These are phyloP conservation scores for Silene conica DNA, from an alignment of 148 eudicot species.

Conservation along the genomic window DNA sequence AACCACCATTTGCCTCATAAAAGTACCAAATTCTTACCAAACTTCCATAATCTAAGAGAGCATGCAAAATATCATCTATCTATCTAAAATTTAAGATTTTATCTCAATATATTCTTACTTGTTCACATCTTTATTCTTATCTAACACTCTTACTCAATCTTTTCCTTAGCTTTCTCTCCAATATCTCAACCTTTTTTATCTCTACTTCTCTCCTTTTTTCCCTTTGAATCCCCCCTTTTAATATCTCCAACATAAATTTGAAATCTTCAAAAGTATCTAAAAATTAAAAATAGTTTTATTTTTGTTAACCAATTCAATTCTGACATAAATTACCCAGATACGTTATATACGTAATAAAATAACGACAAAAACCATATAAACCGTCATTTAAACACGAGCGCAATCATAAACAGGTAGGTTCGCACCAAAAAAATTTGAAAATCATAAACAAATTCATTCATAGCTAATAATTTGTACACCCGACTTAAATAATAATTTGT, in stretches of 20 bases:
- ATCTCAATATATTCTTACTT: slow-evolving; percentile 16
- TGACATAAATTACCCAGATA: no score
- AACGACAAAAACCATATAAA: no score
- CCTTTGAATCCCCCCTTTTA: slow-evolving; percentile 27
- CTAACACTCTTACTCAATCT: slow-evolving; percentile 42
- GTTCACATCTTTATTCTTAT: slow-evolving; percentile 36
- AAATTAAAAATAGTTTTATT: no score
- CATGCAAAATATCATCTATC: slow-evolving; percentile 13
- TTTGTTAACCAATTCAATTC: no score
- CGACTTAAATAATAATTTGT: no score
- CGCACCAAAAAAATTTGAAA: no score
- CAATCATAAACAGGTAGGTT: no score
- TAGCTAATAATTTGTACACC: no score
- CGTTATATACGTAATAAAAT: no score
- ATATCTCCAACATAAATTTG: slow-evolving; percentile 27
- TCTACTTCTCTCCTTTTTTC: slow-evolving; percentile 15
- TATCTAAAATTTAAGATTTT: background rate
- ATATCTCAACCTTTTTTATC: slow-evolving; percentile 14
- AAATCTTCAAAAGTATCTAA: no score
- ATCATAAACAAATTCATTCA: no score
- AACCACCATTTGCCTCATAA: slow-evolving; percentile 10
- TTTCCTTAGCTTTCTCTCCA: slow-evolving; percentile 16
- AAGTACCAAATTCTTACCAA: slow-evolving; percentile 29
- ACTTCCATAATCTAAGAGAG: slow-evolving; percentile 5
- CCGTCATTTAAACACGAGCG: no score